A percentile compares a stretch with the other conserved stretches of the same genome.
Conservation (phyloP, 2,329 filamentous ascomycete species). For the Lasiodiplodia hormozganensis region DNA sequence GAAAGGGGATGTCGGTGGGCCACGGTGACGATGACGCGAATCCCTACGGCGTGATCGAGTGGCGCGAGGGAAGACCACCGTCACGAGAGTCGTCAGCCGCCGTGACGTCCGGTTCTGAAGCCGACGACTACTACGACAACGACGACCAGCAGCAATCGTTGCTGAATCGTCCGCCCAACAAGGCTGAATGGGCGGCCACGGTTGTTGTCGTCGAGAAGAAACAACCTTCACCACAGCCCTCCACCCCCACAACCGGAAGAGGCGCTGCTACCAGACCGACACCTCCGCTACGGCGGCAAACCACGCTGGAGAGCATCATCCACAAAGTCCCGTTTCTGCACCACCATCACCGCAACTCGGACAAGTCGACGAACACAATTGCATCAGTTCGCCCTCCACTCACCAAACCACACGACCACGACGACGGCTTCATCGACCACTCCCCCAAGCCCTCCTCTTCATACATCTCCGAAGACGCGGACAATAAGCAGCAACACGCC, state of each 20-base stretch:
- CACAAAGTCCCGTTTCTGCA: not conserved
- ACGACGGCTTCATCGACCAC: not conserved
- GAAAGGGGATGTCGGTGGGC: not conserved
- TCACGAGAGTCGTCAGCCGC: not conserved
- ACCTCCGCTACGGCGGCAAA: not conserved
- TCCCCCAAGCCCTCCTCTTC: not conserved
- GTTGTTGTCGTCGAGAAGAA: not conserved
- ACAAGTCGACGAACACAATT: not conserved
- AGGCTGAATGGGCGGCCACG: not conserved
- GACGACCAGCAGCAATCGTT: too few species aligned
- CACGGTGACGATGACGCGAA: not conserved
- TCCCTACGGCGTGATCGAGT: not conserved
- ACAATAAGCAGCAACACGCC: not conserved
- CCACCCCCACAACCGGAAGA: not conserved
- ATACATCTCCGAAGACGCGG: not conserved
- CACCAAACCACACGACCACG: not conserved
- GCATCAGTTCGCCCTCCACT: not conserved
- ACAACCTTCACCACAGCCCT: not conserved
- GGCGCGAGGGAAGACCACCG: not conserved
- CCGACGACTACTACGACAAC: not conserved
- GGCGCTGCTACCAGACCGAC: not conserved
- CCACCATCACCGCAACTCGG: not conserved
- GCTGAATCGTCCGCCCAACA: not conserved
- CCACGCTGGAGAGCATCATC: not conserved
- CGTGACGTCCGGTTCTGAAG: conserved; percentile 8